Evolutionary conservation across 2,329 filamentous ascomycete species (phyloP), one percentile per base, ranked within the genome.

Genomic region (Penicillium frequentans): DNA sequence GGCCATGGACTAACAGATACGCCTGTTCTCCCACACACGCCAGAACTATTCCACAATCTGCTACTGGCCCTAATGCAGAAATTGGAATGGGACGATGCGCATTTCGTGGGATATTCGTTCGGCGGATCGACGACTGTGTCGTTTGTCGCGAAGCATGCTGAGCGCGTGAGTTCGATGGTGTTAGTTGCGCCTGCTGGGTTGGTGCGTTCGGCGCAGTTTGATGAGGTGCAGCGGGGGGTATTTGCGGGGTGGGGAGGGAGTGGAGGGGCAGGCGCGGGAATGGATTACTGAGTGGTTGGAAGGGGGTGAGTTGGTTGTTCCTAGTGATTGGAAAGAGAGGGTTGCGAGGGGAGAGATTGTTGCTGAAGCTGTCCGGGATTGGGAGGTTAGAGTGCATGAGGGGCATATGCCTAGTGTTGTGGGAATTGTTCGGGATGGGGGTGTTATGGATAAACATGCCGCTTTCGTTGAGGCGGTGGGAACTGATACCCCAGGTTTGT

Each of bases 1-100:
- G 82, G 82, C 29, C 82, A 84, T 50, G 82, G 82, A 0, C 66
- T 84, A n/a, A 77, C 71, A 27, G 77, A 79, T 6, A 83, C 81
- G 0, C 82, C 82, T 0, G 3, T 79, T 1, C 29, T 64, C 0
- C 63, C 81, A 0, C 80, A 84, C 52, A 70, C 69, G 0, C 60
- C 76, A 0, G 39, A 53, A 0, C 57, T 83, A 1, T 84, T 84
- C 55, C 76, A 81, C 46, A 16, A 16, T 0, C 63, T 80, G 3
- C 53, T 84, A 0, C 71, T 78, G 5, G 57, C 56, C 0, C 27
- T 84, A 1, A 60, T 84, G 4, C 66, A 64, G 1, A 64, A 72
- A 3, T 58, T 84, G 0, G 13, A 52, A 0, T 84, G 81, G 82
- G 11, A 63, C 0, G 59, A 68, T 19, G 76, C 72, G 0, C 79